phyloP scores from a whole-genome alignment of 148 eudicot genomes.

The Dianthus caryophyllus region DNA sequence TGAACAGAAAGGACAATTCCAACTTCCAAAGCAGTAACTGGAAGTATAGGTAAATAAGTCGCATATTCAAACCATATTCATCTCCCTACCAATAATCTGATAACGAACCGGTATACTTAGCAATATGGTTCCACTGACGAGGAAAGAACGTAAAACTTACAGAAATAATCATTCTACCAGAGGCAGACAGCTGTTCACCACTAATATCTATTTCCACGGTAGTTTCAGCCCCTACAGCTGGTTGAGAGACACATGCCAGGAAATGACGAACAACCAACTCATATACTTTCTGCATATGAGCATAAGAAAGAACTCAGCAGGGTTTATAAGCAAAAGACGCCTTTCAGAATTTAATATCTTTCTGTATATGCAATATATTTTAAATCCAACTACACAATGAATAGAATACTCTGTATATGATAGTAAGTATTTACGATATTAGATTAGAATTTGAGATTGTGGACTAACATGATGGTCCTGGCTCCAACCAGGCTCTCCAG shows the following conservation, averaged over 20 bases:
- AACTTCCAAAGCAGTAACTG: not conserved
- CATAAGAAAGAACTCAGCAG: not conserved
- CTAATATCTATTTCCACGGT: constrained; percentile 85
- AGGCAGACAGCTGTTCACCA: constrained; percentile 75
- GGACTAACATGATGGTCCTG: constrained; percentile 81
- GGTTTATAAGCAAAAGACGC: not conserved
- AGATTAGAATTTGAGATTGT: too few species aligned
- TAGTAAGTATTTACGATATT: not conserved
- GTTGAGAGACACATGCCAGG: constrained; percentile 97
- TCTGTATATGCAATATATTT: not conserved
- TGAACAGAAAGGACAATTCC: not conserved
- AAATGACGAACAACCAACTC: constrained; percentile 98
- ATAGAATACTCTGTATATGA: not conserved
- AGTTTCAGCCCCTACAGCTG: constrained; percentile 97
- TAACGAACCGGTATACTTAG: not conserved
- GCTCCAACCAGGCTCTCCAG: constrained; percentile 90
- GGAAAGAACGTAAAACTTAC: constrained; percentile 35
- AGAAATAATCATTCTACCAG: constrained; percentile 78
- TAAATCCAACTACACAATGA: not conserved
- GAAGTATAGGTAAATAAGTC: not conserved
- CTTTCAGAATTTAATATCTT: not conserved
- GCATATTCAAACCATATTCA: not conserved
- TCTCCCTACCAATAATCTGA: not conserved
- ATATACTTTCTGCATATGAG: constrained; percentile 60
- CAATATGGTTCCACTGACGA: not conserved